Conservation (phyloP, 768 basidiomycete species). For the Epithele typhae region DNA sequence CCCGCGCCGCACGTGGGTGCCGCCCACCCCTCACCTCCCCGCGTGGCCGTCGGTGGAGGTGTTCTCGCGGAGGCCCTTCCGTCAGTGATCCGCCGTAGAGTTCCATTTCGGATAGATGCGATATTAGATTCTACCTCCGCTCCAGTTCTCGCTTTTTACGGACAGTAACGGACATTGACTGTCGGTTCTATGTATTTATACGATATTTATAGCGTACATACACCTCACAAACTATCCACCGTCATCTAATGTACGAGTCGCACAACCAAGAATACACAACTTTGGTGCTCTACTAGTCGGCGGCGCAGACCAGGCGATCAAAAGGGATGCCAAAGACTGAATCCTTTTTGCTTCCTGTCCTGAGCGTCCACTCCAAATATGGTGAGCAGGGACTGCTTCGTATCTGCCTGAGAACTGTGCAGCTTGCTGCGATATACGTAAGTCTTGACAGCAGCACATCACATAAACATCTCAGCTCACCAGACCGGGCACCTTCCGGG, state of each 20-base stretch:
- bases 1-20: no score
- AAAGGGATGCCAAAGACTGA: slow-evolving; percentile 14
- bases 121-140: no score
- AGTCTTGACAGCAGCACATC: neutral
- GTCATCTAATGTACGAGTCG: no score
- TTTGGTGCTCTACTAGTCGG: no score
- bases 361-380: neutral
- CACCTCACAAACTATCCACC: no score
- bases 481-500: slow-evolving; percentile 7
- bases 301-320: neutral
- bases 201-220: neutral
- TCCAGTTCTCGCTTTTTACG: no score
- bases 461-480: neutral
- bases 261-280: no score
- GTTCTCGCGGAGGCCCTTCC: no score
- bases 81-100: no score
- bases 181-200: neutral
- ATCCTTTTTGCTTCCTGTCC: neutral
- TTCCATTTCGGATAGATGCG: no score
- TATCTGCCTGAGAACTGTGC: neutral
- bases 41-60: neutral
- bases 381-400: no score
- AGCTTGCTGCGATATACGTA: neutral
- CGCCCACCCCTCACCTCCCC: no score
- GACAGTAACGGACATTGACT: neutral